Base-by-base conservation (phyloP, 2,329 filamentous ascomycete genomes). In the Meredithiella fracta region DNA sequence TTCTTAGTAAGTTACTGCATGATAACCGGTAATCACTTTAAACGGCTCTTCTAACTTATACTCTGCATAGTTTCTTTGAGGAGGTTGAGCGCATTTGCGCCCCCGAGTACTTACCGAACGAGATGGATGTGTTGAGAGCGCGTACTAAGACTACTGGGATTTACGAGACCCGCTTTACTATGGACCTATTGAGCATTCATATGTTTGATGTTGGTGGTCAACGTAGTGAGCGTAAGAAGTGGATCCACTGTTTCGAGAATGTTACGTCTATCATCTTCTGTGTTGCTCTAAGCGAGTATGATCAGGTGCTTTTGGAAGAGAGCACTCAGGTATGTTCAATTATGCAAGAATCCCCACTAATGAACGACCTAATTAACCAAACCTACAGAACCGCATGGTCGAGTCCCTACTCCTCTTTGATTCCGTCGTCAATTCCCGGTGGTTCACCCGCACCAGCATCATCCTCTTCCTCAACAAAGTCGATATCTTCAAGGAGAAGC, bases 231-330 rank as follows among this genome's bases (percentile, higher is more conserved):
- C 80, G 92, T 60, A 98, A 98, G 75, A 98, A 98, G 73, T 98
- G 92, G 92, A 98, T 98, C 66, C 92, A 98, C 72, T 98, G 92
- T 73, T 98, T 98, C 69, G 92, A 98, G 69, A 97, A 97, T 64
- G 92, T 98, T 64, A 98, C 92, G 47, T 97, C 92, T 3, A 98
- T 98, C 69, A 98, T 98, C 63, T 98, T 98, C 71, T 98, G 92
- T 66, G 92, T 98, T 60, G 92, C 92, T 15, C 73, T 98, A 63
- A 97, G 90, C 72, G 92, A 98, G 70, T 98, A 98, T 68, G 92
- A 98, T 66, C 92, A 98, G 71, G 91, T 96, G 3, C 74, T 98
- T 55, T 75, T 98, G 42, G 92, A 98, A 70, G 92, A 97, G 70
- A 94, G 87, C 70, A 96, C 91, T 66, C 92, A 97, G 76, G 90